These are phyloP conservation scores for Leptographium procerum DNA, from an alignment of 2,329 filamentous ascomycete species.

Conservation along the genomic window DNA sequence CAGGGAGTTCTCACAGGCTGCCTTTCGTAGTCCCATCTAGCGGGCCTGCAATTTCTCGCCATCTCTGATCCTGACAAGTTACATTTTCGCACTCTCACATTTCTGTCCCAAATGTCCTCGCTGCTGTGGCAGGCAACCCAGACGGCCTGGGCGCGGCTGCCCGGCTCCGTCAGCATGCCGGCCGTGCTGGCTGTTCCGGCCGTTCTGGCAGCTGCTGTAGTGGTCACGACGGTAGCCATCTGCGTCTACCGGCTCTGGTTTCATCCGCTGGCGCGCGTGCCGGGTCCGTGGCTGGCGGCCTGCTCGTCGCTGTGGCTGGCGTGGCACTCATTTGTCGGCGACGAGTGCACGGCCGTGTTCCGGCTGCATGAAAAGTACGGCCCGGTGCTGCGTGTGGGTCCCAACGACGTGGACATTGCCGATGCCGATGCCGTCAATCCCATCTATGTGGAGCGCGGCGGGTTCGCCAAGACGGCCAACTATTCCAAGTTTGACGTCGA, in stretches of 20 bases:
- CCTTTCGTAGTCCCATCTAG: not conserved
- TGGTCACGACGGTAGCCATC: not conserved
- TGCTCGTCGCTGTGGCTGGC: conserved; percentile 13
- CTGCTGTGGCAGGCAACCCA: not conserved
- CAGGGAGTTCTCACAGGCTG: not conserved
- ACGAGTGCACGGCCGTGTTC: conserved; percentile 5
- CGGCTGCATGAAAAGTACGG: conserved; percentile 9
- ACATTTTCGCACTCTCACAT: not conserved
- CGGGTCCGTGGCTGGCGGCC: conserved; percentile 20
- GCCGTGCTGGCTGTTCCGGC: not conserved
- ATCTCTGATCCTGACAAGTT: not conserved
- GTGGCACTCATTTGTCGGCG: conserved; percentile 6
- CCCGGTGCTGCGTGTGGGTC: conserved; percentile 8
- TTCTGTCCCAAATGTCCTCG: not conserved
- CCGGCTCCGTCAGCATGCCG: not conserved
- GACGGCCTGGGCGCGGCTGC: not conserved
- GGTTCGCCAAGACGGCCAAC: conserved; percentile 5
- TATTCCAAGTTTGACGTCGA: conserved; percentile 9
- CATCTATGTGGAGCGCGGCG: conserved; percentile 8
- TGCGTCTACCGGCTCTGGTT: conserved; percentile 27
- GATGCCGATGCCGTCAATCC: conserved; percentile 5
- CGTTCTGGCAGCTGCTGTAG: not conserved
- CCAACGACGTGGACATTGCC: conserved; percentile 9
- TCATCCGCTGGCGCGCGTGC: conserved; percentile 21
- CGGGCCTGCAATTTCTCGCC: not conserved